Conservation (phyloP, 225 moss, liverwort and hornwort genomes). For the Marchantia polymorpha region DNA sequence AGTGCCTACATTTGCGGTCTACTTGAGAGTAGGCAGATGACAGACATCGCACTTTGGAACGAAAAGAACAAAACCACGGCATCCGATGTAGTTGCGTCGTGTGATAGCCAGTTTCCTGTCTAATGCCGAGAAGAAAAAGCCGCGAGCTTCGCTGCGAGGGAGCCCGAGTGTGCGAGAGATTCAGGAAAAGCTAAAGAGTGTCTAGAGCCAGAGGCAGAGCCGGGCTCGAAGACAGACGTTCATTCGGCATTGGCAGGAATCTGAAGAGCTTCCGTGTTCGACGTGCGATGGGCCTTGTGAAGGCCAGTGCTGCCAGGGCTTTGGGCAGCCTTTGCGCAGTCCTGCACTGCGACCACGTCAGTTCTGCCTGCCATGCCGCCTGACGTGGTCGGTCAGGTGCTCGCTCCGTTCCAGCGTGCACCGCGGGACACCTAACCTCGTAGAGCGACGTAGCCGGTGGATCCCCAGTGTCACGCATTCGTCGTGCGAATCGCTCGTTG, state of each 20-base stretch:
- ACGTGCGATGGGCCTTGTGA: not conserved
- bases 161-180: not conserved
- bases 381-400: not conserved
- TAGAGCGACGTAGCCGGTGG: not conserved
- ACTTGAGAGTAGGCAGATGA: not conserved
- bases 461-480: not conserved
- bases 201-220: not conserved
- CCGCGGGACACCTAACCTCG: not conserved
- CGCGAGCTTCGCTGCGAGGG: not conserved
- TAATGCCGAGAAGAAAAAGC: not conserved
- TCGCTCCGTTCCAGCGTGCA: not conserved
- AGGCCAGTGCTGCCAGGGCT: not conserved
- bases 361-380: not conserved
- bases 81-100: no score
- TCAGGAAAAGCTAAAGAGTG: not conserved
- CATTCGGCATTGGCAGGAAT: not conserved
- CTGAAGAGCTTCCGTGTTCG: not conserved
- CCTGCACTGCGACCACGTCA: not conserved
- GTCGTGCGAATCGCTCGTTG: not conserved
- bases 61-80: no score
- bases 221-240: not conserved
- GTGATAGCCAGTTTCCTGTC: not conserved
- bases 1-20: not conserved
- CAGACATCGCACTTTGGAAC: no score
- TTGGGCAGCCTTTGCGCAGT: not conserved